A percentile compares a stretch with the other conserved stretches of the same genome.
Evolutionary conservation across 1,284 basidiomycete species (phyloP).

Genomic region (Malassezia nana): DNA sequence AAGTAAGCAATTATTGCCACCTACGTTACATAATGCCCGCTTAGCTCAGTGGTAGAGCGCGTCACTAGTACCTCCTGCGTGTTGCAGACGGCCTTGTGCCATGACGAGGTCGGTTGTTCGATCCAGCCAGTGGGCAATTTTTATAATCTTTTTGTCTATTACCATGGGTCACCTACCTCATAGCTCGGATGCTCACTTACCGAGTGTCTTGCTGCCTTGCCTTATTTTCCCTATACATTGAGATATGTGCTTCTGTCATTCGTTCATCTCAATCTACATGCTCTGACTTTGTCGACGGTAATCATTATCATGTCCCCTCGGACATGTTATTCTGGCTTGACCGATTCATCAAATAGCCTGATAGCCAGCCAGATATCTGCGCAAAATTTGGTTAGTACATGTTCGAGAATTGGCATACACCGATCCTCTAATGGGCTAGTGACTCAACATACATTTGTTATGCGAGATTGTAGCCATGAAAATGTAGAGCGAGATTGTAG

Average conservation of each 20-base stretch:
- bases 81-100: not conserved
- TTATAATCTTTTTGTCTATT: not conserved
- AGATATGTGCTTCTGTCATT: too few relatives aligned
- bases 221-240: too few relatives aligned
- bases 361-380: not conserved
- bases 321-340: not conserved
- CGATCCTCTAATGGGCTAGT: not conserved
- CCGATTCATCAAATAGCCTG: not conserved
- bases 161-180: too few relatives aligned
- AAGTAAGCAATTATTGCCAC: too few relatives aligned
- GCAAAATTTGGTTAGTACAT: not conserved
- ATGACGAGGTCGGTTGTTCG: constrained; percentile 24
- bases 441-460: constrained; percentile 3
- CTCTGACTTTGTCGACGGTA: not conserved
- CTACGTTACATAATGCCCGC: not conserved
- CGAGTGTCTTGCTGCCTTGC: too few relatives aligned
- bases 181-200: too few relatives aligned
- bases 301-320: not conserved
- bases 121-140: constrained; percentile 19
- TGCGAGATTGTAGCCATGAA: not conserved
- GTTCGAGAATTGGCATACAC: not conserved
- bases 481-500: not conserved
- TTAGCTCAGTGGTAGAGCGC: constrained; percentile 60
- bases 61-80: constrained; percentile 53
- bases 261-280: not conserved